Conservation (phyloP, 345 rosid species). For the Garcia nutans region DNA sequence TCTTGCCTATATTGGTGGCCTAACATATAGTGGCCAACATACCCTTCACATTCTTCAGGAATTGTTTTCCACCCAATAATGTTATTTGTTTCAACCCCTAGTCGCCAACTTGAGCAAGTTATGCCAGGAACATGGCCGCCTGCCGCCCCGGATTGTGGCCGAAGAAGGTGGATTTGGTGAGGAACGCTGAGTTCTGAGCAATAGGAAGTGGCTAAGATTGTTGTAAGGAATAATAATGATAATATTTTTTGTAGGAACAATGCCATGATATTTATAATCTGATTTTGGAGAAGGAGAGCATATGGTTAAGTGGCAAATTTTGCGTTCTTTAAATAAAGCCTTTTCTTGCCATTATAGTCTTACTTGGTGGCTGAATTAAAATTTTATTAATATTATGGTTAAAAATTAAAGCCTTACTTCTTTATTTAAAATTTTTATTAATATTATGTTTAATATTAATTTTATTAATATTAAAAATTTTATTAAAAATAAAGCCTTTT, state of each 20-base stretch:
- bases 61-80: constrained; percentile 42
- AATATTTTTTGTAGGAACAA: background rate
- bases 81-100: constrained; percentile 62
- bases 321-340: background rate
- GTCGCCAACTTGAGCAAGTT: constrained; percentile 61
- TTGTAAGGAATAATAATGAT: constrained; percentile 13
- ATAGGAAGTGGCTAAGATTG: constrained; percentile 14
- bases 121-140: constrained; percentile 17
- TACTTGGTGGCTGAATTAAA: too few relatives aligned
- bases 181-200: constrained; percentile 9
- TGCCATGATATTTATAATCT: background rate
- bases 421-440: too few relatives aligned
- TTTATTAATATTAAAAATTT: too few relatives aligned
- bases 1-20: constrained; percentile 42
- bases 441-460: too few relatives aligned
- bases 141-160: constrained; percentile 34
- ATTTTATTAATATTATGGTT: too few relatives aligned
- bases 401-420: too few relatives aligned
- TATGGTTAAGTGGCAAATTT: background rate
- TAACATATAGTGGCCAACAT: constrained; percentile 51
- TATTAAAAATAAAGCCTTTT: background rate
- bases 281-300: background rate
- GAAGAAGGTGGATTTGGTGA: constrained; percentile 41
- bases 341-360: background rate
- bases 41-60: constrained; percentile 48